Evolutionary conservation across 2,329 filamentous ascomycete genomes (phyloP).

Genomic region (Coniosporium tulheliwenetii): DNA sequence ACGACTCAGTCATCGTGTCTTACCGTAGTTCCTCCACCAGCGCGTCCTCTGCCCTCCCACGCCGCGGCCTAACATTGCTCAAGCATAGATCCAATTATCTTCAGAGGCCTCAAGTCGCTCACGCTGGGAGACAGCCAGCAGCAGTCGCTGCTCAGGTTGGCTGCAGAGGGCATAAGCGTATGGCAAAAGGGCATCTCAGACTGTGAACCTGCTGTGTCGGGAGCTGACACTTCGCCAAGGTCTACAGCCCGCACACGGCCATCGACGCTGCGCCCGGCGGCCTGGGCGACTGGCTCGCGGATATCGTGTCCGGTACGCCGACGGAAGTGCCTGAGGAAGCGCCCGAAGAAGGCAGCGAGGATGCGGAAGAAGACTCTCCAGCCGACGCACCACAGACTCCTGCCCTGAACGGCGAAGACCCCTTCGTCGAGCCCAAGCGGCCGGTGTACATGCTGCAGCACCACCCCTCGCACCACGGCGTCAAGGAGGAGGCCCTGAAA

Average conservation of each 20-base stretch:
- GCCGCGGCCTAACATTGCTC: slow-evolving; percentile 10
- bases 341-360: slow-evolving; percentile 2
- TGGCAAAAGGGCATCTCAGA: neutral
- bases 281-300: slow-evolving; percentile 86
- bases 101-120: slow-evolving; percentile 78
- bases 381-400: slow-evolving; percentile 2
- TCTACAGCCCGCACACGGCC: slow-evolving; percentile 92
- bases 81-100: slow-evolving; percentile 78
- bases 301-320: slow-evolving; percentile 52
- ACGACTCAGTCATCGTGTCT: slow-evolving; percentile 66
- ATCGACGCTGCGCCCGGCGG: slow-evolving; percentile 75
- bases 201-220: neutral
- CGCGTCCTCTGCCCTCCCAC: slow-evolving; percentile 1
- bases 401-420: slow-evolving; percentile 14
- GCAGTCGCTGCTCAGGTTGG: slow-evolving; percentile 64
- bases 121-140: slow-evolving; percentile 79
- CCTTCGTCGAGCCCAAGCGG: slow-evolving; percentile 20
- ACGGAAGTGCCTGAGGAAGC: slow-evolving; percentile 5
- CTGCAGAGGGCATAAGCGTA: slow-evolving; percentile 70
- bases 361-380: slow-evolving; percentile 1
- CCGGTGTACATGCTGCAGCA: slow-evolving; percentile 29
- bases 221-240: slow-evolving; percentile 11
- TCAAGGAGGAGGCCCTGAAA: slow-evolving; percentile 17
- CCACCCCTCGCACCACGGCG: slow-evolving; percentile 29
- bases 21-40: slow-evolving; percentile 50